Percentiles rank a stretch among this genome's conserved stretches.
Conservation (phyloP, 345 rosid genomes). For the Ceriops zippeliana region DNA sequence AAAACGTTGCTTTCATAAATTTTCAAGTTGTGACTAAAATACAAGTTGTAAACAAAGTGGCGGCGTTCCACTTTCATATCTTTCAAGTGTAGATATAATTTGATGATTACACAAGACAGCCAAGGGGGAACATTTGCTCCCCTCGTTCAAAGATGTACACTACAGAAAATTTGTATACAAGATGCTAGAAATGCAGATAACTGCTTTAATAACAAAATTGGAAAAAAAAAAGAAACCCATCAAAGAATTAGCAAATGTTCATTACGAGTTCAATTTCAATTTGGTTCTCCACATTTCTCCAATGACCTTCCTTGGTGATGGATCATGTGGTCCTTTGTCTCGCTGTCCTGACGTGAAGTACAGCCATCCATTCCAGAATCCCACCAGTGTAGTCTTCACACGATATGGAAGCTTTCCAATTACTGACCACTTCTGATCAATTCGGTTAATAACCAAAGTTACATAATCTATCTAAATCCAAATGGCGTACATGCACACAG, state of each 20-base stretch:
- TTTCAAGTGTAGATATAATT: too few species aligned
- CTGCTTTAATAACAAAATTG: conserved; percentile 8
- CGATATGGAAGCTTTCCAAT: conserved; percentile 86
- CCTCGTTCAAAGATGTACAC: not conserved
- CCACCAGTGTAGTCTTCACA: conserved; percentile 87
- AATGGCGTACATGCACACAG: too few species aligned
- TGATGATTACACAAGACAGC: not conserved
- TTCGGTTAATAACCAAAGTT: not conserved
- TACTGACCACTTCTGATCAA: conserved; percentile 77
- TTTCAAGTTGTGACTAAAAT: too few species aligned
- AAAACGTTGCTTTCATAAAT: too few species aligned
- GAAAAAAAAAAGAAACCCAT: not conserved
- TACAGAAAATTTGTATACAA: not conserved
- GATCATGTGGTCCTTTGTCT: conserved; percentile 82
- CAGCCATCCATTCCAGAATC: conserved; percentile 76
- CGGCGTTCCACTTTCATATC: too few species aligned
- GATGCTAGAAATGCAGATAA: conserved; percentile 1
- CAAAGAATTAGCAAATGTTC: conserved; percentile 13
- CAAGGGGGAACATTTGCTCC: not conserved
- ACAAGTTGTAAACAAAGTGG: too few species aligned
- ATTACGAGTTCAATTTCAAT: conserved; percentile 51
- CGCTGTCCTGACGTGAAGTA: conserved; percentile 97
- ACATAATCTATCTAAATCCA: not conserved
- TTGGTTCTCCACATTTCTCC: conserved; percentile 94
- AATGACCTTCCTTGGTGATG: conserved; percentile 73